Evolutionary conservation across 257 asterid species (phyloP), one percentile per base, ranked within the genome.

Genomic region (Cordia subcordata): DNA sequence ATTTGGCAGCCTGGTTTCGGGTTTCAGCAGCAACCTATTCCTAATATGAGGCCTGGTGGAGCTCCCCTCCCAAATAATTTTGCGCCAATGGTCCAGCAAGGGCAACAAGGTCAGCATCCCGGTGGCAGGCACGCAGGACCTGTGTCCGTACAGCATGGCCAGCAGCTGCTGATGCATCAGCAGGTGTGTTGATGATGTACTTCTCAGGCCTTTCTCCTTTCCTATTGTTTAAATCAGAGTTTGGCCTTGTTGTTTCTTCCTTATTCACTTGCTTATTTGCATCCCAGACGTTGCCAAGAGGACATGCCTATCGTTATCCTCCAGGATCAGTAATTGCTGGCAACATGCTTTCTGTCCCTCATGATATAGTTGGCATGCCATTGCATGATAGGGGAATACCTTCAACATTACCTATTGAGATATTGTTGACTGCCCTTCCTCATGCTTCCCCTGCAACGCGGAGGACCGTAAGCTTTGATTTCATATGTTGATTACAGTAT

Each of bases 21-120:
- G 53, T 88, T 88, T 75, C 99, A 88, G 61, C 99, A 92, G 84
- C 99, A 92, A 66, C 96, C 88, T 59, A 82, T 92, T 63, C 99
- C 99, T 33, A 95, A 96, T 38, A 81, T 89, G 95, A 81, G 99
- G 80, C 96, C 99, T 45, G 94, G 68, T 58, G 97, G 91, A 47
- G 86, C 80, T 47, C 89, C 89, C 51, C 74, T 89, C 90, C 94
- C 92, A 1, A 93, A 89, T 70, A 85, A 86, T 81, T 86, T 85
- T 65, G 18, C 84, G 78, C 96, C 97, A 52, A 18, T 93, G 86
- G 87, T 85, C 72, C 99, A 86, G 61, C 96, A 79, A 77, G 91
- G 93, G 12, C 96, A 81, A 72, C 98, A 82, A 72, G 99, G 99
- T 37, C 95, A 85, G 53, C 94, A 96, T 61, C 90, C 94, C 33